A percentile compares a stretch with the other conserved stretches of the same genome.
phyloP scores from a whole-genome alignment of 176 grass and related monocot genomes.

The Eleusine coracana region DNA sequence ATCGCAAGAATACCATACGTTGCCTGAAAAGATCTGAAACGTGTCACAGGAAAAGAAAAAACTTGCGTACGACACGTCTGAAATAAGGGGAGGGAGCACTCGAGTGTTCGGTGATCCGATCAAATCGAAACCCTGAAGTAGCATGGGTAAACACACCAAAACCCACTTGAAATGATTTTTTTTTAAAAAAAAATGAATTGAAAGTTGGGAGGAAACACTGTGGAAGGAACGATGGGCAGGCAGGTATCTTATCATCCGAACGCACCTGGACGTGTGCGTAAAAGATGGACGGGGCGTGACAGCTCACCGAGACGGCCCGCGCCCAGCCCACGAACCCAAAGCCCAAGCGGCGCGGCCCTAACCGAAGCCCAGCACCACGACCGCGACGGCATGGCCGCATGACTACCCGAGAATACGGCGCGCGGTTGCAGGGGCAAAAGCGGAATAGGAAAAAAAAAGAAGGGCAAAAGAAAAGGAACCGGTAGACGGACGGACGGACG shows the following conservation, averaged over 20 bases:
- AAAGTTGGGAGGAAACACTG: background rate
- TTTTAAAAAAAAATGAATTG: background rate
- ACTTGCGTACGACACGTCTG: background rate
- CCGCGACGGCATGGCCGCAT: background rate
- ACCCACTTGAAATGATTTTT: background rate
- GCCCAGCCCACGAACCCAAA: background rate
- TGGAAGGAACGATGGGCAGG: background rate
- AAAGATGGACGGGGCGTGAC: background rate
- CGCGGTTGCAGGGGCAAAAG: constrained; percentile 11
- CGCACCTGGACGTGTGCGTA: background rate
- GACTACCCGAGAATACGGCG: background rate
- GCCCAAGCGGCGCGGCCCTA: background rate
- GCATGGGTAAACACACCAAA: constrained; percentile 16
- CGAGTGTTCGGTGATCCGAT: constrained; percentile 4
- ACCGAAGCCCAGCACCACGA: background rate
- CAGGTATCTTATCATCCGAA: constrained; percentile 24
- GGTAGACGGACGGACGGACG: background rate
- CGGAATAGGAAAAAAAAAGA: constrained; percentile 2
- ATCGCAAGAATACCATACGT: background rate
- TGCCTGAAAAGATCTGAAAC: constrained; percentile 8
- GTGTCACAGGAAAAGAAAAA: background rate
- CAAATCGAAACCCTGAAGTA: constrained; percentile 4
- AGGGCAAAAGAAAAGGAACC: constrained; percentile 22
- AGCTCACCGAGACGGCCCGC: constrained; percentile 10
- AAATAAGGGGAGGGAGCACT: background rate